Base-by-base conservation (phyloP, 129 eudicot species). In the Chrysanthemum seticuspe region DNA sequence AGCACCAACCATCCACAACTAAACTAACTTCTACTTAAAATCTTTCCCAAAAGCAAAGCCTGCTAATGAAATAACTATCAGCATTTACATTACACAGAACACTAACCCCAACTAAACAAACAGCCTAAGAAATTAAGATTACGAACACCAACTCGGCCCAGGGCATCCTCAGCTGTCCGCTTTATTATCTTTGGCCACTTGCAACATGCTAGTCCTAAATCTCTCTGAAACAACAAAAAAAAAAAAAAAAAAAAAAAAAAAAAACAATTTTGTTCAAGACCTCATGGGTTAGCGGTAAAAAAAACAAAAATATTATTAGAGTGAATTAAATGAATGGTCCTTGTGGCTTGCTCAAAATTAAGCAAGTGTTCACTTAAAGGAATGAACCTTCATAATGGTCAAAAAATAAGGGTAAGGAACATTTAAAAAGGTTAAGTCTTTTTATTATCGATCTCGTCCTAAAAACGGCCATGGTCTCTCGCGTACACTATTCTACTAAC, bases 191-290 rank as follows among this genome's bases (percentile, higher is more conserved):
- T 74, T n/a, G 60, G 50, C 60, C 44, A 25, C 13, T 52, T 55
- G 67, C 73, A 78, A 58, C 68, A 10, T 11, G 12, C 60, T 72
- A 29, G 3, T 65, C 62, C n/a, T 72, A 72, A 56, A 72, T 72
- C 82, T 78, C 82, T 67, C 78, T 78, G 78, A 2, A 56, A 25
- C 7, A 70, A n/a, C n/a, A n/a, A n/a, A n/a, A n/a, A n/a, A n/a
- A n/a, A n/a, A n/a, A n/a, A n/a, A n/a, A n/a, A n/a, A n/a, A n/a
- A n/a, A n/a, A n/a, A n/a, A n/a, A n/a, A n/a, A 19, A 63, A 27
- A 14, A 52, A 34, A 60, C 14, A 61, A 1, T 27, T 44, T 1
- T 40, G 10, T 6, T 40, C 45, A 40, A 40, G 31, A 53, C 6
- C 7, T 36, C 47, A 40, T 36, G 1, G 36, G 21, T 45, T 40